Conservation (phyloP, 2,329 filamentous ascomycete species). For the Mariannaea elegans region DNA sequence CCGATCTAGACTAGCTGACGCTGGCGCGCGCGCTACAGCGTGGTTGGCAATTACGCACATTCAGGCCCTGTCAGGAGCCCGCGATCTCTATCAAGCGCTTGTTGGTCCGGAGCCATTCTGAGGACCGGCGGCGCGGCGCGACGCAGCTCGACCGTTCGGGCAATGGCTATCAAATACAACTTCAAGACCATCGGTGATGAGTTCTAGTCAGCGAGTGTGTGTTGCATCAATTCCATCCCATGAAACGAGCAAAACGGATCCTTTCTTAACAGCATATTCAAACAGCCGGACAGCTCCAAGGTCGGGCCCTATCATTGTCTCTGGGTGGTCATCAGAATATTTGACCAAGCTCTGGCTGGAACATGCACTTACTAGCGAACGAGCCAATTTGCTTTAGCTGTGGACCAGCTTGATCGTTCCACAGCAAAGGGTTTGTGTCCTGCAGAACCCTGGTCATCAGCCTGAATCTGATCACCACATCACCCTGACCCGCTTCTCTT, state of each 20-base stretch:
- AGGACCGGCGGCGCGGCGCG: conserved; percentile 38
- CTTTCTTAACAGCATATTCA: conserved; percentile 3
- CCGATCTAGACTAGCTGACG: conserved; percentile 35
- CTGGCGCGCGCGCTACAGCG: conserved; percentile 39
- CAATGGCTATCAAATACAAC: conserved; percentile 35
- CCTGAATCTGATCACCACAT: conserved; percentile 18
- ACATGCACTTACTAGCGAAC: conserved; percentile 15
- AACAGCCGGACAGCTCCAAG: background rate
- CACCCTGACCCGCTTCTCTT: conserved; percentile 19
- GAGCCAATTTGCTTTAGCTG: conserved; percentile 26
- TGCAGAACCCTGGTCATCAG: conserved; percentile 17
- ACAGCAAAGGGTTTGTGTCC: conserved; percentile 13
- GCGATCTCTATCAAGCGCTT: conserved; percentile 39
- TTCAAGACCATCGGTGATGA: conserved; percentile 35
- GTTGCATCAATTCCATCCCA: conserved; percentile 27
- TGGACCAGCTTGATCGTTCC: conserved; percentile 37
- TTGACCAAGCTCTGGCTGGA: conserved; percentile 10
- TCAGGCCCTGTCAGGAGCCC: conserved; percentile 38
- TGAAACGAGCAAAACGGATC: conserved; percentile 22
- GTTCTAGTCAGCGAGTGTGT: conserved; percentile 24
- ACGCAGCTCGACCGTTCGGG: conserved; percentile 45
- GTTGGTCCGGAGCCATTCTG: conserved; percentile 38
- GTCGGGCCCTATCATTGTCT: background rate
- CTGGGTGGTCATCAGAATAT: background rate
- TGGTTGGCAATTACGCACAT: conserved; percentile 36